Evolutionary conservation across 2,329 filamentous ascomycete genomes (phyloP), one percentile per base, ranked within the genome.

Genomic region (Phoma sp.): DNA sequence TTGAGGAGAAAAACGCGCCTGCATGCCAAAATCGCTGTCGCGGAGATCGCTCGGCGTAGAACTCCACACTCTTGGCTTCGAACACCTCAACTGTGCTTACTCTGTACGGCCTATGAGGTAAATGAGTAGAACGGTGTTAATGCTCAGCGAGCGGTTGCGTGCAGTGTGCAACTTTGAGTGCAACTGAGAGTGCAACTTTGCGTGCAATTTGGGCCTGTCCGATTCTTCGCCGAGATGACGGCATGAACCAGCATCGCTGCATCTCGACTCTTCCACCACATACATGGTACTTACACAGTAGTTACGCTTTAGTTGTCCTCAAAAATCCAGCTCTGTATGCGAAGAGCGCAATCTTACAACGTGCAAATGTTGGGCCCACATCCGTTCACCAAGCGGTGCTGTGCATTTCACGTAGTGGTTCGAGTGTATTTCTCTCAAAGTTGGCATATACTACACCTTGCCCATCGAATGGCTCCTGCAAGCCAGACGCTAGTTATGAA

Each of bases 101-200:
- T 43, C 13, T 15, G 4, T 13, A 22, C 9, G 2, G 6, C 22
- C 10, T 9, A 3, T 12, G 7, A 12, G 8, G 40, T 22, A 22
- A 10, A 7, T 9, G 2, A 9, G 3, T 22, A 4, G 2, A 6
- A 7, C 21, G 6, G 33, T 27, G 27, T 24, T 6, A n/a, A 10
- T 33, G 6, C 13, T 31, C 10, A 9, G 17, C n/a, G 41, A 10
- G 25, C 15, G 22, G 41, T 32, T 32, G 21, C 9, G 8, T 12
- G 10, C 4, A 21, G 4, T 13, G 36, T 38, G 35, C 35, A 24
- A 10, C 6, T 38, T 22, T 22, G 21, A 39, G 36, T 45, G 52
- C 52, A 55, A 27, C 40, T 49, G 32, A 7, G 29, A 39, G 35
- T 55, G 51, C 51, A 55, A 44, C 12, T 21, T 24, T 4, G 27